phyloP scores from a whole-genome alignment of 495 filamentous ascomycete genomes.

The Trichoderma erinaceum region DNA sequence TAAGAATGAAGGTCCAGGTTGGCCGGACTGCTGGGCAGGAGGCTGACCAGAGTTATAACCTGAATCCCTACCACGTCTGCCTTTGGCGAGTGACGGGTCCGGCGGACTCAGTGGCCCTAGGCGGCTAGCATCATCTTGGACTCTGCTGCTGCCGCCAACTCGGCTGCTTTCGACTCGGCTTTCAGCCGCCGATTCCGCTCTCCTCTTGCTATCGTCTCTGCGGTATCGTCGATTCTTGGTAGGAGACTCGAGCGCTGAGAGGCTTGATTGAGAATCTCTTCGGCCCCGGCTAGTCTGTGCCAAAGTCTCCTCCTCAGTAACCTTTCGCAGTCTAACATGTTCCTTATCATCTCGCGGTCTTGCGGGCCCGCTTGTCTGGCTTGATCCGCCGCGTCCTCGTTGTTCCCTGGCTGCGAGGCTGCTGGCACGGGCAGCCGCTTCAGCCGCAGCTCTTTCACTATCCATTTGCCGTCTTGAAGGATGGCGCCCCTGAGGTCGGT shows the following conservation, averaged over 20 bases:
- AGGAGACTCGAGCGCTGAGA: conserved; percentile 39
- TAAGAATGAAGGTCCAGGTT: conserved; percentile 33
- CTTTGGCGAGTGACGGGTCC: conserved; percentile 39
- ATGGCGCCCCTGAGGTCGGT: conserved; percentile 40
- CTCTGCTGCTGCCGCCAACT: conserved; percentile 32
- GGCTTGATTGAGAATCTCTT: conserved; percentile 41
- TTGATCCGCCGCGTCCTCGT: conserved; percentile 32
- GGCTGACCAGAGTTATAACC: conserved; percentile 46
- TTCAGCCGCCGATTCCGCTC: conserved; percentile 37
- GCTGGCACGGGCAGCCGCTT: conserved; percentile 42
- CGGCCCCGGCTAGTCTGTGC: neutral
- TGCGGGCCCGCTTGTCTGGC: conserved; percentile 52
- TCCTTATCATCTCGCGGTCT: conserved; percentile 70
- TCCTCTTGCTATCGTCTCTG: conserved; percentile 35
- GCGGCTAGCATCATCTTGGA: conserved; percentile 21
- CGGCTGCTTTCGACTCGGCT: conserved; percentile 31
- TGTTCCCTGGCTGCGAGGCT: conserved; percentile 34
- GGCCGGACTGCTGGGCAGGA: conserved; percentile 18
- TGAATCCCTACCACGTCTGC: conserved; percentile 44
- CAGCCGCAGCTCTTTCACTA: conserved; percentile 41
- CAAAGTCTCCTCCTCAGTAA: conserved; percentile 11
- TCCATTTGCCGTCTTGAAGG: conserved; percentile 35
- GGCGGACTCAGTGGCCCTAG: conserved; percentile 36
- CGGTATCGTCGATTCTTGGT: conserved; percentile 37
- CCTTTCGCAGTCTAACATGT: conserved; percentile 62